phyloP scores from a whole-genome alignment of 805 yeast genomes.

The Kluyveromyces lactis region DNA sequence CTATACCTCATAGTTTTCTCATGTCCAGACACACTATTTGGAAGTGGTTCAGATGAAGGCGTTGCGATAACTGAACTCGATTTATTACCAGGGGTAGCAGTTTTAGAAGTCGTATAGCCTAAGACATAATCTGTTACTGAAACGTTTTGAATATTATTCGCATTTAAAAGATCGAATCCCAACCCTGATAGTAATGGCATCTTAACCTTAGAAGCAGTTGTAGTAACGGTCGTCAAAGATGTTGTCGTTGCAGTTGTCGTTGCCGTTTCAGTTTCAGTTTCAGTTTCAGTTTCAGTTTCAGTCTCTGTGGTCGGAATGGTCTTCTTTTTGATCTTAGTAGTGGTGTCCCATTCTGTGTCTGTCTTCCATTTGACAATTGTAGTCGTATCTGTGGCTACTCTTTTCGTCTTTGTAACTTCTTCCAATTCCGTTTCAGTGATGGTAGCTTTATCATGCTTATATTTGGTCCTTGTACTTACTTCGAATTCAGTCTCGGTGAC shows the following conservation, averaged over 20 bases:
- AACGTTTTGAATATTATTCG: neutral
- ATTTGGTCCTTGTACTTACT: conserved; percentile 14
- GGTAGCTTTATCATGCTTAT: conserved; percentile 13
- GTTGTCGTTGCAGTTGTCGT: conserved; percentile 9
- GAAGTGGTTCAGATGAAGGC: too few species aligned
- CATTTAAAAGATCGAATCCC: conserved; percentile 2
- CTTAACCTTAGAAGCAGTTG: conserved; percentile 7
- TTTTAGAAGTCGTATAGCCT: conserved; percentile 1
- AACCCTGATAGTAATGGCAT: conserved; percentile 1
- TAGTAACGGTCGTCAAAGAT: conserved; percentile 8
- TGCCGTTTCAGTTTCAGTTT: conserved; percentile 6
- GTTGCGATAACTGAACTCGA: neutral
- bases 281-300: conserved; percentile 15
- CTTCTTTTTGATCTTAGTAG: conserved; percentile 13
- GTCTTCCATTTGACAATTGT: conserved; percentile 8
- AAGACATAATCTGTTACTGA: neutral
- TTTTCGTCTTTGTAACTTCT: conserved; percentile 12
- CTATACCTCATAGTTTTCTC: neutral
- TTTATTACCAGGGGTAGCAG: neutral
- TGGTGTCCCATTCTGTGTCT: conserved; percentile 13
- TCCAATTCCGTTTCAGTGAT: conserved; percentile 21
- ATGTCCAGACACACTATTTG: neutral
- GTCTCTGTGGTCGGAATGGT: conserved; percentile 13
- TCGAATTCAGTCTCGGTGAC: conserved; percentile 19
- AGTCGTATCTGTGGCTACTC: conserved; percentile 21